A percentile compares a stretch with the other conserved stretches of the same genome.
Evolutionary conservation across 441 rosid species (phyloP).

Genomic region (Manihot esculenta): DNA sequence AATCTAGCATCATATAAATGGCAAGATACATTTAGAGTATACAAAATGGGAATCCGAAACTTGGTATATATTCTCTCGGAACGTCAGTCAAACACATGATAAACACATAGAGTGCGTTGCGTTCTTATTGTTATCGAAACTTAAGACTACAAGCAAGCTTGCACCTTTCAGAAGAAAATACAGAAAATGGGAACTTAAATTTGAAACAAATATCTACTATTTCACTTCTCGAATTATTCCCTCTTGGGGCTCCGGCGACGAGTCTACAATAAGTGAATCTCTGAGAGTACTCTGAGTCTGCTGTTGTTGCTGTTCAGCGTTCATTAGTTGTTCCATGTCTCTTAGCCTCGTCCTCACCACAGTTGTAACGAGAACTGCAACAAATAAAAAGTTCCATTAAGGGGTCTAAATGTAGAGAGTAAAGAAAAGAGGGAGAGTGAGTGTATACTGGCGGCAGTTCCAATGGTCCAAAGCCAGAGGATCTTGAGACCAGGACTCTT

Average conservation of each 20-base stretch:
- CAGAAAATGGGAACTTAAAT: background rate
- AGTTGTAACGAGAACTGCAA: conserved; percentile 68
- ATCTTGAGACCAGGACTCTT: conserved; percentile 82
- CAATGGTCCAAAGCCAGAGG: conserved; percentile 91
- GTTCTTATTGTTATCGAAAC: background rate
- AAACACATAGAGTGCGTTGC: background rate
- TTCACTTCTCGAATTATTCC: conserved; percentile 40
- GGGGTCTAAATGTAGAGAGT: background rate
- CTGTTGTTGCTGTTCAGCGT: conserved; percentile 36
- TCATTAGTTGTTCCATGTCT: conserved; percentile 60
- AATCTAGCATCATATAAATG: background rate
- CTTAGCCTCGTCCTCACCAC: conserved; percentile 68
- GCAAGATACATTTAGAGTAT: background rate
- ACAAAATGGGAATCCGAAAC: background rate
- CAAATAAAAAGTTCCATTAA: background rate
- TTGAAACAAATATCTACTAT: conserved; percentile 19
- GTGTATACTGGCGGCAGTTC: conserved; percentile 74
- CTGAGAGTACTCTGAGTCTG: conserved; percentile 7
- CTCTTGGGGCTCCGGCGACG: conserved; percentile 35
- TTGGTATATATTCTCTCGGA: conserved; percentile 8
- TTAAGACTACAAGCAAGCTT: background rate
- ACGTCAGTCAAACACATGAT: conserved; percentile 25
- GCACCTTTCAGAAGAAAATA: background rate
- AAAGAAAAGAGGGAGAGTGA: background rate
- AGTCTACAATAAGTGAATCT: conserved; percentile 30